Conservation (phyloP, 805 yeast species). For the Citeromyces nyonsensis region DNA sequence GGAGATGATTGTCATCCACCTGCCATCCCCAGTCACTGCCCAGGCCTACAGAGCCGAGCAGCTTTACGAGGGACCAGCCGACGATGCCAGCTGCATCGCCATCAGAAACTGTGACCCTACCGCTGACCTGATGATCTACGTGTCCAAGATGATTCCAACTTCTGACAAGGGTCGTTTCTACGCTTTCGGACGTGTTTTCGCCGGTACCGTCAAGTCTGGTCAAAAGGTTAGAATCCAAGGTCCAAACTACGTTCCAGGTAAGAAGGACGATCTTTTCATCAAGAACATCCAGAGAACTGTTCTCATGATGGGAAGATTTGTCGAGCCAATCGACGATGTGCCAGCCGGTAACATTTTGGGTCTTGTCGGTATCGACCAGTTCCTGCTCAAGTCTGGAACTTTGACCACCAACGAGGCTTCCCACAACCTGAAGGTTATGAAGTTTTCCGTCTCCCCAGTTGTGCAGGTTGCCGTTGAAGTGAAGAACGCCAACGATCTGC, state of each 20-base stretch:
- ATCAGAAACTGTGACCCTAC: constrained; percentile 97
- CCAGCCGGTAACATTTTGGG: constrained; percentile 99
- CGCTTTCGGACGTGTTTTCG: constrained; percentile 99
- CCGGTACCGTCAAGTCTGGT: constrained; percentile 98
- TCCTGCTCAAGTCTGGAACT: constrained; percentile 98
- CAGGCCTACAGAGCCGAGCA: constrained; percentile 98
- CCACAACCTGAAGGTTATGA: constrained; percentile 99
- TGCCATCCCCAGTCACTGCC: constrained; percentile 99
- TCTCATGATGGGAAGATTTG: constrained; percentile 98
- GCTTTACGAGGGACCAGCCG: constrained; percentile 97
- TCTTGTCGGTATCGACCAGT: constrained; percentile 99
- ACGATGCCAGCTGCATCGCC: constrained; percentile 80
- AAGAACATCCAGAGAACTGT: constrained; percentile 98
- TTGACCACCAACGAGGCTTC: constrained; percentile 92
- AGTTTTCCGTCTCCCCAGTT: constrained; percentile 99
- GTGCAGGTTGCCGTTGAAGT: constrained; percentile 99
- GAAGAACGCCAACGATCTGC: constrained; percentile 98
- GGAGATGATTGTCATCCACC: constrained; percentile 96
- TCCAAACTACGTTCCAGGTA: constrained; percentile 98
- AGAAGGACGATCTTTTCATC: constrained; percentile 92
- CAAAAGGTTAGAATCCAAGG: constrained; percentile 99
- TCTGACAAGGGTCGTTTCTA: constrained; percentile 99
- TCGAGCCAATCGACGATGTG: constrained; percentile 97
- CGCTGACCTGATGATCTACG: constrained; percentile 97
- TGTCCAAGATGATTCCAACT: constrained; percentile 99